Base-by-base conservation (phyloP, 768 basidiomycete species). In the Scleroderma citrinum region DNA sequence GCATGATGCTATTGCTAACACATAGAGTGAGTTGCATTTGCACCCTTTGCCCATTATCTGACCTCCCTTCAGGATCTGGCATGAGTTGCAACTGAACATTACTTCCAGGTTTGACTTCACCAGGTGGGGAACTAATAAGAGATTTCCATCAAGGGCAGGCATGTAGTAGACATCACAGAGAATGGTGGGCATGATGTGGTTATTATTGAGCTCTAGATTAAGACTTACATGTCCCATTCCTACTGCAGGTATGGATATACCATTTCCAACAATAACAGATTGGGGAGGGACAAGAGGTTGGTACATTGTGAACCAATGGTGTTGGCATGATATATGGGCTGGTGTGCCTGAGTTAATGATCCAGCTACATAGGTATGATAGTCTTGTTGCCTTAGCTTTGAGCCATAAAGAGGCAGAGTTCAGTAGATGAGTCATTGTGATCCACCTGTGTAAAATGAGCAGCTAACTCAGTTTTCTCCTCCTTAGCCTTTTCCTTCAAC, bases 81-180 rank as follows among this genome's bases (percentile, higher is more conserved):
- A 44, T 13, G 19, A 16, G 14, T 20, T 5, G 5, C 45, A 17
- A 3, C 24, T 16, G 11, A 46, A 42, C 5, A 19, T 11, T 13
- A 44, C 23, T 17, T 14, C 7, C 10, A 48, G 23, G 7, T 30
- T 31, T 16, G 38, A 37, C 2, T 21, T 13, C 3, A 50, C 41
- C 21, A 60, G 48, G 1, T 39, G 41, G 7, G 58, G 47, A 29
- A 61, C 56, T 13, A 56, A 61, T 14, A 61, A 31, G 1, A 60
- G 52, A 42, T 63, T 60, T 7, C 11, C 37, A 30, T 52, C 45
- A 11, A 51, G 39, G 4, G 47, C 39, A 21, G 50, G 40, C 1
- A 51, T n/a, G n/a, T 42, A 47, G 7, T 51, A 51, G 8, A 51
- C 23, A 23, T 51, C 39, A 7, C 19, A 13, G 7, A 52, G 19